Evolutionary conservation across 345 rosid genomes (phyloP).

Genomic region (Linum lewisii): DNA sequence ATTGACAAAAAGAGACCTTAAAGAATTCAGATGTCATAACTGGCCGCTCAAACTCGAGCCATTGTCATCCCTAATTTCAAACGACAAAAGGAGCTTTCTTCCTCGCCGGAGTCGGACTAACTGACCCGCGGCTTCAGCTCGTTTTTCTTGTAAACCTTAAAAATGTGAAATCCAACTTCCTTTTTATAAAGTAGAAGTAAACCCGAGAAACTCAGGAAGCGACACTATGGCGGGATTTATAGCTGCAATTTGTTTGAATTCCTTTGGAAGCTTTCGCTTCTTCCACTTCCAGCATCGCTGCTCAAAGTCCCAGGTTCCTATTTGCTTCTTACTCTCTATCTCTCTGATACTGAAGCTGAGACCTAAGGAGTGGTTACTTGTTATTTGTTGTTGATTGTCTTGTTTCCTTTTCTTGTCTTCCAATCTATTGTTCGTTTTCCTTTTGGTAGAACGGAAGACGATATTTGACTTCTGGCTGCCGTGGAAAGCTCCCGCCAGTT

Average conservation of each 20-base stretch:
- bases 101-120: too few species aligned
- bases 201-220: neutral
- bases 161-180: too few species aligned
- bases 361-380: neutral
- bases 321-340: neutral
- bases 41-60: too few species aligned
- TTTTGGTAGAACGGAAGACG: conserved; percentile 21
- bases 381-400: neutral
- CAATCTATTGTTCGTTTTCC: neutral
- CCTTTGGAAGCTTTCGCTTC: conserved; percentile 8
- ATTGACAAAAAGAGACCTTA: too few species aligned
- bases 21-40: too few species aligned
- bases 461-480: conserved; percentile 17
- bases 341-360: neutral
- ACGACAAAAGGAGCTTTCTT: too few species aligned
- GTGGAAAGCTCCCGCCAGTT: conserved; percentile 15
- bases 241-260: conserved; percentile 4
- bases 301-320: neutral
- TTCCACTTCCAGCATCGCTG: neutral
- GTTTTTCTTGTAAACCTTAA: too few species aligned
- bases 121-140: too few species aligned
- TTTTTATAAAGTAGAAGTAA: too few species aligned
- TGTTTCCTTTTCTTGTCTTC: neutral
- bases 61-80: too few species aligned
- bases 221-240: neutral